phyloP scores from a whole-genome alignment of 768 basidiomycete species.

The Agaricus bisporus region DNA sequence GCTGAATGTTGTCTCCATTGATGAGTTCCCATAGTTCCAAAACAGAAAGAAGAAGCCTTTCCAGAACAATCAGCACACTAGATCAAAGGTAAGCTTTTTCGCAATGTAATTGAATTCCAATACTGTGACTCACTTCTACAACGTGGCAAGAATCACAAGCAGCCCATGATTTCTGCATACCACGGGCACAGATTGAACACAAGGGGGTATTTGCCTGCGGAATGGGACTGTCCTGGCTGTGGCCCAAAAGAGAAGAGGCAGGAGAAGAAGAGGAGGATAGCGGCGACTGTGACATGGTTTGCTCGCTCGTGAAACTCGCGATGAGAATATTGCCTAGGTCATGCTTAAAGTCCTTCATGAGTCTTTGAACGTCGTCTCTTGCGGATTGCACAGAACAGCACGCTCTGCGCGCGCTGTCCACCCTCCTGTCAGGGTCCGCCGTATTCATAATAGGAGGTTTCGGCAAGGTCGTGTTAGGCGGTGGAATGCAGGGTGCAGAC shows the following conservation, averaged over 20 bases:
- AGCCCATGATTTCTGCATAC: slow-evolving; percentile 26
- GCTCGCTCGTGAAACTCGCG: not conserved
- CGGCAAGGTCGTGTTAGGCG: slow-evolving; percentile 29
- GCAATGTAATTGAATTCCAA: not conserved
- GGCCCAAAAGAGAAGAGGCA: slow-evolving; percentile 2
- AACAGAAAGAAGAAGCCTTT: slow-evolving; percentile 1
- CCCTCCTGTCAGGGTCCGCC: slow-evolving; percentile 13
- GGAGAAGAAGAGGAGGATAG: slow-evolving; percentile 5
- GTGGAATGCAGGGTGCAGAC: slow-evolving; percentile 26
- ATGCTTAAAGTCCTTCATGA: slow-evolving; percentile 17
- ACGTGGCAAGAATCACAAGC: slow-evolving; percentile 31
- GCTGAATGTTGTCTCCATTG: not conserved
- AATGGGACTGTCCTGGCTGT: slow-evolving; percentile 1
- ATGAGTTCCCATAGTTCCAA: slow-evolving; percentile 4
- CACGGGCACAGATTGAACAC: slow-evolving; percentile 29
- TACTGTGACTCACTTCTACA: slow-evolving; percentile 25
- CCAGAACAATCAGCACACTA: slow-evolving; percentile 6
- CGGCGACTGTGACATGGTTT: not conserved
- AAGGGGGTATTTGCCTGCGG: slow-evolving; percentile 4
- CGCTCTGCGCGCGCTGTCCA: slow-evolving; percentile 10
- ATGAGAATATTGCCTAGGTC: slow-evolving; percentile 12
- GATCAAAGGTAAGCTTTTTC: not conserved
- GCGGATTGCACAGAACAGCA: slow-evolving; percentile 17
- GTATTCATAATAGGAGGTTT: slow-evolving; percentile 16
- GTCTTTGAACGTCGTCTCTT: slow-evolving; percentile 17